phyloP scores from a whole-genome alignment of 768 basidiomycete genomes.

The Tylopilus plumbeoviolaceoides region DNA sequence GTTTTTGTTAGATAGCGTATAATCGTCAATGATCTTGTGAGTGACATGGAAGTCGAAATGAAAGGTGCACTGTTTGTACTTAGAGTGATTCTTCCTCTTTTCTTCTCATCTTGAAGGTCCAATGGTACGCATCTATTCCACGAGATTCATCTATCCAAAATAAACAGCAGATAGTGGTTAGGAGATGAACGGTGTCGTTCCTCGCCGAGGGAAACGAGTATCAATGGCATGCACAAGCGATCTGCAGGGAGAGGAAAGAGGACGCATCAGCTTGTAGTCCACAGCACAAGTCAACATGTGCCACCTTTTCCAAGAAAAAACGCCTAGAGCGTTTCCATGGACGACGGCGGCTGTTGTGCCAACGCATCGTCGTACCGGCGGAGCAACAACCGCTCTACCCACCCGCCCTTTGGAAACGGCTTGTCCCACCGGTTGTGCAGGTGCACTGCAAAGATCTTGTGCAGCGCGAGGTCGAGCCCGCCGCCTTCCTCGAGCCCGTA shows the following conservation, averaged over 20 bases:
- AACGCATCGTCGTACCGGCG: slow-evolving; percentile 49
- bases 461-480: slow-evolving; percentile 56
- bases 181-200: too few relatives aligned
- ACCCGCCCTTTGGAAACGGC: slow-evolving; percentile 73
- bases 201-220: not conserved
- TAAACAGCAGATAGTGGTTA: not conserved
- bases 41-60: not conserved
- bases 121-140: too few relatives aligned
- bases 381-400: slow-evolving; percentile 80
- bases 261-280: not conserved
- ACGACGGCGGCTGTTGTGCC: not conserved
- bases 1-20: not conserved
- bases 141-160: too few relatives aligned
- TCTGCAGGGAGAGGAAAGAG: not conserved
- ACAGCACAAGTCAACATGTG: too few relatives aligned
- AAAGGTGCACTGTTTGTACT: not conserved
- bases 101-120: not conserved
- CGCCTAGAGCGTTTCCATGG: not conserved
- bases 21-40: not conserved
- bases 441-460: slow-evolving; percentile 81
- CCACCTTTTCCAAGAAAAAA: not conserved
- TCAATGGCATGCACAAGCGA: not conserved
- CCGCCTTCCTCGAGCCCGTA: slow-evolving; percentile 58
- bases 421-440: slow-evolving; percentile 96
- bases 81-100: not conserved